These are phyloP conservation scores for Eremothecium gossypii DNA, from an alignment of 1,139 yeast species.

Conservation along the genomic window DNA sequence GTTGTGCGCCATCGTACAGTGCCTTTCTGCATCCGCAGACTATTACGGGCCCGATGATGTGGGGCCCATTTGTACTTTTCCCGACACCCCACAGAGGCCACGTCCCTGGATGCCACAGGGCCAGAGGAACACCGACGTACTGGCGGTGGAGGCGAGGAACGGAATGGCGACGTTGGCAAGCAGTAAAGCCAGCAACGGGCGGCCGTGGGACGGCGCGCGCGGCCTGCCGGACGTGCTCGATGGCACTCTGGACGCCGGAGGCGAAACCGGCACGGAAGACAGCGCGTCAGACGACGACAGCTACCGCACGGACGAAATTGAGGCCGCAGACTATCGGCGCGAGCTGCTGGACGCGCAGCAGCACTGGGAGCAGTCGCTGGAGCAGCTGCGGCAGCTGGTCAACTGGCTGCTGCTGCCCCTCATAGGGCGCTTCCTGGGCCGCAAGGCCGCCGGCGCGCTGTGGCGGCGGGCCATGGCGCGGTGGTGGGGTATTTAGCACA, in stretches of 20 bases:
- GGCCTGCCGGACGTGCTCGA: neutral
- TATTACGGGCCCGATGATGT: too few relatives aligned
- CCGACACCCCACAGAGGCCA: too few relatives aligned
- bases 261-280: neutral
- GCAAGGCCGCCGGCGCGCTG: conserved; percentile 37
- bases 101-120: too few relatives aligned
- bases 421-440: conserved; percentile 51
- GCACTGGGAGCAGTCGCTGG: conserved; percentile 58
- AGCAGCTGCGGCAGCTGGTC: conserved; percentile 43
- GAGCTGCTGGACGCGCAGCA: conserved; percentile 37
- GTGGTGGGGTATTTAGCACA: conserved; percentile 8
- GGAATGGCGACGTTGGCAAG: too few relatives aligned
- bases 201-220: too few relatives aligned
- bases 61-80: too few relatives aligned
- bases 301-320: conserved; percentile 11
- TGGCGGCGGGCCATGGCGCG: conserved; percentile 29
- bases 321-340: conserved; percentile 11
- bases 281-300: conserved; percentile 14
- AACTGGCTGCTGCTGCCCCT: conserved; percentile 49
- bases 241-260: neutral
- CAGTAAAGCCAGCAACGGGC: too few relatives aligned
- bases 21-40: too few relatives aligned
- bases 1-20: too few relatives aligned
- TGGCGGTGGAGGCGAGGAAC: too few relatives aligned
- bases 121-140: too few relatives aligned